These are phyloP conservation scores for Paraconiothyrium brasiliense DNA, from an alignment of 2,329 filamentous ascomycete species.

Conservation along the genomic window DNA sequence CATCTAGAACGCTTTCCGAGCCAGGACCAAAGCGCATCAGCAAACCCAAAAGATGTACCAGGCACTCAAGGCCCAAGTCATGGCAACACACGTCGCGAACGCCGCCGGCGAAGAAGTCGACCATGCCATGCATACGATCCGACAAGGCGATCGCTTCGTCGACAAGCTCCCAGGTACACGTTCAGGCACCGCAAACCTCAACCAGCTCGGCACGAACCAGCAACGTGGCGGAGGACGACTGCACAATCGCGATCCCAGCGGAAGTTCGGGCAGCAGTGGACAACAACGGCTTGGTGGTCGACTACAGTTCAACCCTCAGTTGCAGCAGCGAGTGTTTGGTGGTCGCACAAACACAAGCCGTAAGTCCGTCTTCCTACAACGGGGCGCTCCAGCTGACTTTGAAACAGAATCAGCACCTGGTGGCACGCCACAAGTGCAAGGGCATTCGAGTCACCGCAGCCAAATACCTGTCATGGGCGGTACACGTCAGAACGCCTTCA, in stretches of 20 bases:
- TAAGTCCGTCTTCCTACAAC: conserved; percentile 15
- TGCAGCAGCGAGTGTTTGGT: conserved; percentile 30
- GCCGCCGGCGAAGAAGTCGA: conserved; percentile 62
- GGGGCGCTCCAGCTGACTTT: neutral
- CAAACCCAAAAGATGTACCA: conserved; percentile 72
- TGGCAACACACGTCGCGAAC: conserved; percentile 62
- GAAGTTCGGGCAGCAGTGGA: conserved; percentile 38
- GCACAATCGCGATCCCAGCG: conserved; percentile 34
- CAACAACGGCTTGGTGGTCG: conserved; percentile 31
- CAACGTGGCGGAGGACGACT: conserved; percentile 23
- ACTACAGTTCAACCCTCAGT: conserved; percentile 30
- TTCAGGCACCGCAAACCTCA: conserved; percentile 34
- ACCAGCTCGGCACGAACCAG: conserved; percentile 27
- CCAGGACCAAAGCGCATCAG: conserved; percentile 74
- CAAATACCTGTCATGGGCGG: conserved; percentile 41
- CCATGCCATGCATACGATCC: conserved; percentile 36
- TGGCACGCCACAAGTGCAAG: conserved; percentile 40
- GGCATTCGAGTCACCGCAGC: conserved; percentile 38
- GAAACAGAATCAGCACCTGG: conserved; percentile 33
- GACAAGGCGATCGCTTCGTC: conserved; percentile 38
- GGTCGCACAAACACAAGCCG: conserved; percentile 29
- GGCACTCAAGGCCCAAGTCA: conserved; percentile 64
- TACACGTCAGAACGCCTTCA: conserved; percentile 34
- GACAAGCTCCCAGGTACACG: conserved; percentile 42
- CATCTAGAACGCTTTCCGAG: conserved; percentile 64